Evolutionary conservation across 805 yeast genomes (phyloP).

Genomic region (Wickerhamiella dianesei): DNA sequence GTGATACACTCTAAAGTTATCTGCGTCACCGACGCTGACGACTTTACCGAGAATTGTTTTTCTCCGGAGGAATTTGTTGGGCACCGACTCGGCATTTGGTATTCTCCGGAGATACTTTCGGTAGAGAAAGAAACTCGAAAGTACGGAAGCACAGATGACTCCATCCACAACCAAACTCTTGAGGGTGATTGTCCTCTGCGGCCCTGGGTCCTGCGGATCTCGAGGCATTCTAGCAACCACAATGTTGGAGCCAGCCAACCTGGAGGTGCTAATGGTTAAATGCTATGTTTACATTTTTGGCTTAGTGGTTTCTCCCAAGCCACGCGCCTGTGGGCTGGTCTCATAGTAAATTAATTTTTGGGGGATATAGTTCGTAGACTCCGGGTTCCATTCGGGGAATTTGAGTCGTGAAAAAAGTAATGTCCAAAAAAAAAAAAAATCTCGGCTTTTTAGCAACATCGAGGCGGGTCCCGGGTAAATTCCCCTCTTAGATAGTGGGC

Average conservation of each 20-base stretch:
- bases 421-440: not conserved
- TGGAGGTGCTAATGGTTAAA: not conserved
- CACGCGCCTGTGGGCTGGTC: no score
- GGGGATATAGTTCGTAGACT: no score
- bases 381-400: no score
- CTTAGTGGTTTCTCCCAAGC: no score
- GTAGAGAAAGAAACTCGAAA: slow-evolving; percentile 35
- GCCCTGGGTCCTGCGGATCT: slow-evolving; percentile 10
- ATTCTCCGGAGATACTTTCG: slow-evolving; percentile 36
- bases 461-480: no score
- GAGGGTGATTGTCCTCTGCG: slow-evolving; percentile 4
- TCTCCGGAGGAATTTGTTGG: slow-evolving; percentile 31
- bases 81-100: slow-evolving; percentile 38
- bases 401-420: not conserved
- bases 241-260: not conserved
- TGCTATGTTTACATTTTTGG: not conserved
- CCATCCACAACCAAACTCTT: slow-evolving; percentile 7
- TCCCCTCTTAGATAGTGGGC: not conserved
- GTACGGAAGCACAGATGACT: slow-evolving; percentile 23
- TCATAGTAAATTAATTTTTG: no score
- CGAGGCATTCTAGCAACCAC: slow-evolving; percentile 9
- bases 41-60: slow-evolving; percentile 54
- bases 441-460: no score
- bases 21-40: slow-evolving; percentile 90
- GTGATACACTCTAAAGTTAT: slow-evolving; percentile 83